Percentiles rank a stretch among this genome's conserved stretches.
Evolutionary conservation across 2,329 filamentous ascomycete genomes (phyloP).

Genomic region (Ophiostoma ulmi): DNA sequence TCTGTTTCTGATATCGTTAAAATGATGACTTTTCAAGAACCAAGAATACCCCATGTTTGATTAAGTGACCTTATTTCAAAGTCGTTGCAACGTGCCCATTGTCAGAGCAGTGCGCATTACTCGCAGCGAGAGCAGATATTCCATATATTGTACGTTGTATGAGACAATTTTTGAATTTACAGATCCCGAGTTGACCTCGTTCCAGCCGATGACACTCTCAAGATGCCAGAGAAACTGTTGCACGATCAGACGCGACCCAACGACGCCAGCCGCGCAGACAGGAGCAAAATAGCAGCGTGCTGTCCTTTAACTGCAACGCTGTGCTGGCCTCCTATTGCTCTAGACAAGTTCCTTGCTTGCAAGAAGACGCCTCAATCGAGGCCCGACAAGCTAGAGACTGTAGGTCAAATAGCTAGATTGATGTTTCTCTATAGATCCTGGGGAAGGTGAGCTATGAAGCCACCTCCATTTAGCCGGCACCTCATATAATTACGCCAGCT

Average conservation of each 20-base stretch:
- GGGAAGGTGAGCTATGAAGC: background rate
- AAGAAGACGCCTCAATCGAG: background rate
- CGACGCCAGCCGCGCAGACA: background rate
- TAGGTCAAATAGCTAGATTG: background rate
- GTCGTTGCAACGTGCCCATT: too few species aligned
- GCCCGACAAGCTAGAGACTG: background rate
- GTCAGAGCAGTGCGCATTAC: too few species aligned
- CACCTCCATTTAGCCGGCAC: background rate
- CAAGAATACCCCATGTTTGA: background rate
- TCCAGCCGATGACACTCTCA: background rate
- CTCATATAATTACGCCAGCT: background rate
- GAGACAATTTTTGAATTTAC: too few species aligned
- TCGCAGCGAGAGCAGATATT: too few species aligned
- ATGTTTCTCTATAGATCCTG: background rate
- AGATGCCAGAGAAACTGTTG: background rate
- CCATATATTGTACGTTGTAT: background rate
- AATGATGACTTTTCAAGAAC: background rate
- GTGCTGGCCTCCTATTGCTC: background rate
- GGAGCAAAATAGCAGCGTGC: background rate
- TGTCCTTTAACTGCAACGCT: background rate
- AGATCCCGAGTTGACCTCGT: background rate
- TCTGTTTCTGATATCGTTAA: background rate
- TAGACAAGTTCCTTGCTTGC: background rate
- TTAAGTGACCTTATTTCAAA: too few species aligned
- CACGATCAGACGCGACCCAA: background rate